Conservation (phyloP, 2,329 filamentous ascomycete species). For the Plectosphaerella plurivora region DNA sequence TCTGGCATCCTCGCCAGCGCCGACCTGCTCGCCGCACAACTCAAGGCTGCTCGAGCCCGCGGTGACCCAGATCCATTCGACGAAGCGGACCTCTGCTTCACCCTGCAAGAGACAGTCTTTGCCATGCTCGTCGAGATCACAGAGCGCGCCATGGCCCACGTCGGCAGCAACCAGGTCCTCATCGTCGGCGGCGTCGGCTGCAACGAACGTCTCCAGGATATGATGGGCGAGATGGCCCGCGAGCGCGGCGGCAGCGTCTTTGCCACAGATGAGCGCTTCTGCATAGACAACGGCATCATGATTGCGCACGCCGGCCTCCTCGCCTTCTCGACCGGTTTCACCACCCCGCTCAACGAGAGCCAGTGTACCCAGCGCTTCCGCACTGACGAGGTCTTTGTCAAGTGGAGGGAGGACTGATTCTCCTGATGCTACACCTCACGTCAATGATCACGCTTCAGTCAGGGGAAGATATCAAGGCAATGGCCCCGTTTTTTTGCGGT, state of each 20-base stretch:
- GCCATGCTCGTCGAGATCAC: constrained; percentile 99
- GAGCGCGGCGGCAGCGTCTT: constrained; percentile 88
- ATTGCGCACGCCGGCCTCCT: constrained; percentile 93
- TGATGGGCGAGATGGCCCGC: constrained; percentile 95
- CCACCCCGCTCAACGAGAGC: constrained; percentile 72
- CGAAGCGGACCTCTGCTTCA: constrained; percentile 85
- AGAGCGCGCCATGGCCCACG: constrained; percentile 96
- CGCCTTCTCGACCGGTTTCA: constrained; percentile 77
- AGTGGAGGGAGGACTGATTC: constrained; percentile 59
- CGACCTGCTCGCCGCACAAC: constrained; percentile 71
- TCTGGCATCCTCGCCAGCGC: constrained; percentile 83
- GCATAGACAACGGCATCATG: constrained; percentile 99
- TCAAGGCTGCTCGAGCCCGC: constrained; percentile 44
- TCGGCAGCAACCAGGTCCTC: constrained; percentile 83
- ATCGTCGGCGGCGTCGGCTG: constrained; percentile 95
- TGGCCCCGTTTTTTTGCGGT: too few species aligned
- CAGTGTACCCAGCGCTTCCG: constrained; percentile 81
- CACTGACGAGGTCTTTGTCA: constrained; percentile 75
- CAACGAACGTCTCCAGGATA: constrained; percentile 90
- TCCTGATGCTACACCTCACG: neutral
- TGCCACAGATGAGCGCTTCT: constrained; percentile 95
- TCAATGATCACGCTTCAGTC: too few species aligned
- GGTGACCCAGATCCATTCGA: constrained; percentile 56
- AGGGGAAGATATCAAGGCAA: too few species aligned
- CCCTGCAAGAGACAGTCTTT: constrained; percentile 89